Base-by-base conservation (phyloP, 169 alveolate genomes). In the Plasmodium falciparum region DNA sequence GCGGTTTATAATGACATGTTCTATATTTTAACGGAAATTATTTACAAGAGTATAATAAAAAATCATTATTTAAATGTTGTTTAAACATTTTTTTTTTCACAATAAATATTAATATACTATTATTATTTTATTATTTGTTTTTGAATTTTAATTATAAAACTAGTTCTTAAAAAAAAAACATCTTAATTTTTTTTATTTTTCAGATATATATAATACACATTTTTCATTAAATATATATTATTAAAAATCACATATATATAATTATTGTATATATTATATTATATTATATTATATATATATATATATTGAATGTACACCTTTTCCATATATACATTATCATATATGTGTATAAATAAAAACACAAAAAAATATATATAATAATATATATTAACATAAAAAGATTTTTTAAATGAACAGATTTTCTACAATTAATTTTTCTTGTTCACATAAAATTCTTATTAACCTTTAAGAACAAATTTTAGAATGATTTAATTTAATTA, bases 41-140 rank as follows among this genome's bases (percentile, higher is more conserved):
- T 15, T 56, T 63, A 7, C 22, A 69, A 13, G 15, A 22, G 73
- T 13, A 76, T 20, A 76, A 65, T 50, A 52, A 22, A 26, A 20
- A 26, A 49, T 39, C 29, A 65, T 76, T 76, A 33, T 33, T 76
- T 65, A 76, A 76, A 76, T 76, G 76, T 76, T 65, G 39, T 49
- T 76, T 76, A 65, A 65, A 43, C 89, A 65, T 76, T 76, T 65
- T 43, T 59, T 76, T 76, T 33, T 33, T 33, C 22, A 33, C 8
- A 3, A 33, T 33, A 33, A 33, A 33, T 33, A 33, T 33, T 33
- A 33, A 33, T 33, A 33, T 33, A 33, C 7, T 33, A 33, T 20
- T 20, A 20, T 20, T 20, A 20, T 20, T 20, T 33, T 33, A 33
- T 33, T 33, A 33, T 33, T 33, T 33, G 45, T 33, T 33, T 33